Conservation (phyloP, 495 filamentous ascomycete species). For the Melanomma pulvis-pyrius region DNA sequence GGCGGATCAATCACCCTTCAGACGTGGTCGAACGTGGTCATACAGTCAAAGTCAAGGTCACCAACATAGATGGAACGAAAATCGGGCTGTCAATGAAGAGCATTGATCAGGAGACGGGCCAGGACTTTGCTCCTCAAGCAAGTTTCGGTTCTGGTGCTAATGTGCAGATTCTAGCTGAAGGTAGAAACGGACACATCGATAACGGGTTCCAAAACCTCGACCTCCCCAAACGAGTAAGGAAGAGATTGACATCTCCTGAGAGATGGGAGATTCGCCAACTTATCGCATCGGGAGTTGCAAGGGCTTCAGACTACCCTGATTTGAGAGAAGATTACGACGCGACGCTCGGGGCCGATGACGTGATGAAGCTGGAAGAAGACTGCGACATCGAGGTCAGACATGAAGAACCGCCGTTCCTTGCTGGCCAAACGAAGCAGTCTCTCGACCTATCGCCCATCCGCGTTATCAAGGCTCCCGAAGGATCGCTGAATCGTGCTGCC, state of each 20-base stretch:
- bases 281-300: background rate
- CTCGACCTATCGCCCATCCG: background rate
- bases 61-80: background rate
- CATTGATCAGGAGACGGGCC: background rate
- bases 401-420: background rate
- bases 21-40: background rate
- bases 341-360: background rate
- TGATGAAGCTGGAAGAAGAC: background rate
- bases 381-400: background rate
- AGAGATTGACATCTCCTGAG: background rate
- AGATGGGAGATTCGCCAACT: constrained; percentile 1
- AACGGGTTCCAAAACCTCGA: background rate
- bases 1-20: background rate
- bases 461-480: background rate
- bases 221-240: background rate
- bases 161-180: background rate
- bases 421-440: background rate
- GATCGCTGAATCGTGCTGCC: background rate
- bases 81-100: background rate
- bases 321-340: background rate
- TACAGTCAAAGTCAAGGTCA: background rate
- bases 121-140: background rate
- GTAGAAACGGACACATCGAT: background rate
- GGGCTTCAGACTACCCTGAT: background rate
- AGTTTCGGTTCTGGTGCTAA: background rate